Conservation (phyloP, 345 rosid species). For the Excoecaria cochinchinensis region DNA sequence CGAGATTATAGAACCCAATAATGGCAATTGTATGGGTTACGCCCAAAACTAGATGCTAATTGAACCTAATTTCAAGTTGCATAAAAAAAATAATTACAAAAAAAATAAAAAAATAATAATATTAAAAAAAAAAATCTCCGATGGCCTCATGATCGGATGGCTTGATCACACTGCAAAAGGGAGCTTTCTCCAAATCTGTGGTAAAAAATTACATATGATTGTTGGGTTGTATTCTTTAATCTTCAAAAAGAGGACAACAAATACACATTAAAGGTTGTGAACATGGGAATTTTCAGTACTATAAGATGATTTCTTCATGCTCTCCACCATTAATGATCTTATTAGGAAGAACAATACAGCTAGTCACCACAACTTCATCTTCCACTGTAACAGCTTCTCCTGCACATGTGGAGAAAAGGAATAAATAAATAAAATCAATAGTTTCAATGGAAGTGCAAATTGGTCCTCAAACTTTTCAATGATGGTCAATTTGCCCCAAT, state of each 20-base stretch:
- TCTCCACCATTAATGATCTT: slow-evolving; percentile 60
- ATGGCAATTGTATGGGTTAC: too few species aligned
- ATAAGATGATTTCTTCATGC: slow-evolving; percentile 77
- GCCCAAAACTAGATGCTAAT: too few species aligned
- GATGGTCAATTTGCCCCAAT: too few species aligned
- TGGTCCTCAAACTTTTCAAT: too few species aligned
- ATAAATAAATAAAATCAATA: background rate
- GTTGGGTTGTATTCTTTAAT: background rate
- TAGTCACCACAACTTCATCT: slow-evolving; percentile 67
- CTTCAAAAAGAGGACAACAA: background rate
- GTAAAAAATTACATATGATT: background rate
- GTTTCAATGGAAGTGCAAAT: background rate
- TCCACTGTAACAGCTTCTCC: slow-evolving; percentile 83
- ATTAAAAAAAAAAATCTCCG: too few species aligned
- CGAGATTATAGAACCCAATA: too few species aligned
- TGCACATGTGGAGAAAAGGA: slow-evolving; percentile 32
- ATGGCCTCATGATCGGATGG: background rate
- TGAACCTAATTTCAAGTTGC: too few species aligned
- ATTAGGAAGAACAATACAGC: slow-evolving; percentile 79
- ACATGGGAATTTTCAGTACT: background rate
- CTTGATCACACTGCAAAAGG: background rate
- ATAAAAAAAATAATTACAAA: too few species aligned
- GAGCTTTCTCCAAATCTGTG: background rate
- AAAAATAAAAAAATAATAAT: too few species aligned
- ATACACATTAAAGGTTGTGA: background rate